These are phyloP conservation scores for Nectriaceae sp. DNA, from an alignment of 2,329 filamentous ascomycete genomes.

Conservation along the genomic window DNA sequence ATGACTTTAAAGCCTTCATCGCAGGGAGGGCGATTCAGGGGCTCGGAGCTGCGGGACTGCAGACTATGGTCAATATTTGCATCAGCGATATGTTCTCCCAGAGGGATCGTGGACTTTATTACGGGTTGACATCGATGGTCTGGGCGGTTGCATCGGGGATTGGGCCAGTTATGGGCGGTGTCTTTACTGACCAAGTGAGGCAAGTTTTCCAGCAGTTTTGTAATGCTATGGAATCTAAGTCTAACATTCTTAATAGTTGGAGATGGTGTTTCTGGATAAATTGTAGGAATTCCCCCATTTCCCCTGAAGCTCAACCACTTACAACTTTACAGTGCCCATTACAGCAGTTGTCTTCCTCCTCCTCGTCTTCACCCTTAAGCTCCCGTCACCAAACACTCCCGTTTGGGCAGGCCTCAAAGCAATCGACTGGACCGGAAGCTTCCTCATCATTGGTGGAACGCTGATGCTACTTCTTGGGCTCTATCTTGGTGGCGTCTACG, in stretches of 20 bases:
- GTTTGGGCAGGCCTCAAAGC: conserved; percentile 62
- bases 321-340: conserved; percentile 40
- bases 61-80: conserved; percentile 54
- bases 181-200: conserved; percentile 61
- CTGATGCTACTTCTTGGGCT: conserved; percentile 72
- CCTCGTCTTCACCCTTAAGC: conserved; percentile 62
- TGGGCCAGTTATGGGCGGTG: conserved; percentile 66
- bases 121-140: conserved; percentile 65
- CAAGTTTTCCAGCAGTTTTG: conserved; percentile 32
- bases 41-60: conserved; percentile 52
- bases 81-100: conserved; percentile 55
- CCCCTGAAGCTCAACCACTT: background rate
- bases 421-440: conserved; percentile 61
- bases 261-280: conserved; percentile 59
- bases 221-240: background rate
- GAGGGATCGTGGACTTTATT: conserved; percentile 46
- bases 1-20: conserved; percentile 43
- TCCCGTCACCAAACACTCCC: conserved; percentile 68
- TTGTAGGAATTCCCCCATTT: conserved; percentile 30
- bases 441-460: conserved; percentile 63
- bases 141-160: conserved; percentile 67
- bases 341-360: conserved; percentile 58
- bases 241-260: conserved; percentile 18
- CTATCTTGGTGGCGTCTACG: conserved; percentile 65
- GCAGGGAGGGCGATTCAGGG: conserved; percentile 51